Evolutionary conservation across 768 basidiomycete genomes (phyloP).

Genomic region (Trametes punicea): DNA sequence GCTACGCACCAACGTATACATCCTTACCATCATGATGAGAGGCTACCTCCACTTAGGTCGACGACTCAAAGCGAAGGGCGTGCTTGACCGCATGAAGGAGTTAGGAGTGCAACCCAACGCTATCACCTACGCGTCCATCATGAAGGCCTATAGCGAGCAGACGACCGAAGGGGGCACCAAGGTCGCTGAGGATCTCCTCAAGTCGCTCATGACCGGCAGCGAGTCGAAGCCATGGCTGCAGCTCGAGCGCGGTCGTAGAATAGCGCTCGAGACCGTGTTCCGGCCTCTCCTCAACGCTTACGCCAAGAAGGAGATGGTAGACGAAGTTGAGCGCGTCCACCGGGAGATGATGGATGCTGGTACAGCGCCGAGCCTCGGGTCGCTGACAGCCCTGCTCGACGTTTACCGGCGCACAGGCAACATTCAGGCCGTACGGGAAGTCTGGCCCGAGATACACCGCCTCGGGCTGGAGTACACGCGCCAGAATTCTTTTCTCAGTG

Average conservation of each 20-base stretch:
- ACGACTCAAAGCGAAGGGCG: slow-evolving; percentile 50
- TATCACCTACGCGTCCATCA: slow-evolving; percentile 63
- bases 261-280: slow-evolving; percentile 53
- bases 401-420: slow-evolving; percentile 62
- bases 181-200: slow-evolving; percentile 66
- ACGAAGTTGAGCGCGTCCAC: slow-evolving; percentile 56
- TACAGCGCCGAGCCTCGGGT: slow-evolving; percentile 53
- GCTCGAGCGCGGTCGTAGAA: slow-evolving; percentile 36
- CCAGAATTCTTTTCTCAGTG: slow-evolving; percentile 32
- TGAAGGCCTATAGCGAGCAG: slow-evolving; percentile 57
- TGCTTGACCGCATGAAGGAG: slow-evolving; percentile 69
- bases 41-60: slow-evolving; percentile 62
- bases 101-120: slow-evolving; percentile 66
- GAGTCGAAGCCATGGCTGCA: slow-evolving; percentile 36
- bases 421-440: slow-evolving; percentile 46
- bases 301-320: slow-evolving; percentile 38
- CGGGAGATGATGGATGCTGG: slow-evolving; percentile 51
- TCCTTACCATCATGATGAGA: slow-evolving; percentile 72
- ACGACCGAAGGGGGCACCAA: slow-evolving; percentile 46
- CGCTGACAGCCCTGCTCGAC: slow-evolving; percentile 65
- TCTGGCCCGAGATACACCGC: slow-evolving; percentile 71
- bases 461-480: slow-evolving; percentile 46
- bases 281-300: slow-evolving; percentile 59
- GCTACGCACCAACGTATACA: slow-evolving; percentile 50
- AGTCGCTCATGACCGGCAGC: slow-evolving; percentile 38